phyloP scores from a whole-genome alignment of 2,329 filamentous ascomycete genomes.

The Curvularia verruculosa region DNA sequence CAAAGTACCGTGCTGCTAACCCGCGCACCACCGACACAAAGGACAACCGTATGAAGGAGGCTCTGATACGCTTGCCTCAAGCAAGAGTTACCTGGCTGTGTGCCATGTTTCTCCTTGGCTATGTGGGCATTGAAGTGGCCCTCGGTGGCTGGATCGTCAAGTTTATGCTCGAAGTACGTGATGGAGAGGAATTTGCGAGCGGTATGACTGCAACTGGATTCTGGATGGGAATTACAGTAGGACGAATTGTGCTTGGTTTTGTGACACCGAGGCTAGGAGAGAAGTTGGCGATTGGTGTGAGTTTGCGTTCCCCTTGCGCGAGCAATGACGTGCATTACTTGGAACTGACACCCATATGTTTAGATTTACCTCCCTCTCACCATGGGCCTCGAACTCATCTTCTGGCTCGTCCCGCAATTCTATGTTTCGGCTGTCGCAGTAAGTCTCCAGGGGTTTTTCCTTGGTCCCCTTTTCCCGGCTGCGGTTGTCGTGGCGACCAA shows the following conservation, averaged over 20 bases:
- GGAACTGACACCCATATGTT: background rate
- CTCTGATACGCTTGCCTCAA: conserved; percentile 53
- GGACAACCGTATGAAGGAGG: conserved; percentile 59
- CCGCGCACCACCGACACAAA: conserved; percentile 52
- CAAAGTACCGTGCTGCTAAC: conserved; percentile 61
- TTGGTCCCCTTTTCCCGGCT: conserved; percentile 79
- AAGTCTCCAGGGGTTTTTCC: conserved; percentile 75
- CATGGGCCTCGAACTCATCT: conserved; percentile 71
- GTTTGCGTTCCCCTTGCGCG: conserved; percentile 13
- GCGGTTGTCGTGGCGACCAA: conserved; percentile 76
- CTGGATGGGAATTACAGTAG: conserved; percentile 81
- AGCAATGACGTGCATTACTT: too few relatives aligned
- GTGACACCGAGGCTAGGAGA: conserved; percentile 76
- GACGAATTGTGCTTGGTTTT: conserved; percentile 75
- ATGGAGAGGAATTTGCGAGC: conserved; percentile 71
- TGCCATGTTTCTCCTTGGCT: conserved; percentile 75
- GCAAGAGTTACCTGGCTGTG: conserved; percentile 73
- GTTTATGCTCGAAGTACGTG: conserved; percentile 78
- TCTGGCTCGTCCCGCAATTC: conserved; percentile 82
- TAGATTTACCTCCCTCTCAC: conserved; percentile 68
- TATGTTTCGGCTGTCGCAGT: conserved; percentile 75
- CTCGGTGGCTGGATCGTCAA: conserved; percentile 82
- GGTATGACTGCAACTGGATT: conserved; percentile 81
- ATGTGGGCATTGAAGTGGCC: conserved; percentile 78
- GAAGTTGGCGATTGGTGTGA: conserved; percentile 60